Evolutionary conservation across 345 rosid species (phyloP).

Genomic region (Pelargonium nanum): DNA sequence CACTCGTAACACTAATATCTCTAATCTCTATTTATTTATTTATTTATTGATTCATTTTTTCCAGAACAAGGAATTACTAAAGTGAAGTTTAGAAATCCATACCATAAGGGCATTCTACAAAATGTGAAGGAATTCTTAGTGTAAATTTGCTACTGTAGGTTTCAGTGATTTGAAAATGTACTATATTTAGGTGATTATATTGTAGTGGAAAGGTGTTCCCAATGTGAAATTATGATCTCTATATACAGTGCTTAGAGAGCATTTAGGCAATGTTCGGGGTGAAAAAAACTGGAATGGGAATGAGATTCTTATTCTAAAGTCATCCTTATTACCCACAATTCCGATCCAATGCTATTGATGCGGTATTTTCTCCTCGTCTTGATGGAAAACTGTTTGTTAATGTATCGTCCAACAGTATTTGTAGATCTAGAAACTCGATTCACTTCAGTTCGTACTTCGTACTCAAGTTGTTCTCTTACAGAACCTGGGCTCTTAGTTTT

Average conservation of each 20-base stretch:
- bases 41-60: conserved; percentile 5
- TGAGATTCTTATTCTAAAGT: too few species aligned
- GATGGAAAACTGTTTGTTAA: too few species aligned
- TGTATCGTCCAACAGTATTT: too few species aligned
- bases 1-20: background rate
- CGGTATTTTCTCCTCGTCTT: too few species aligned
- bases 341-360: too few species aligned
- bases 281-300: background rate
- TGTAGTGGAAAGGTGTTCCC: background rate
- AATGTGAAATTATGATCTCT: background rate
- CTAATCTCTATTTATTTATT: background rate
- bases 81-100: conserved; percentile 34
- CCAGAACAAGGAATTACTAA: conserved; percentile 23
- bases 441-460: too few species aligned
- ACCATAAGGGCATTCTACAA: conserved; percentile 35
- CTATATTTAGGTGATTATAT: background rate
- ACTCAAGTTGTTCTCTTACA: too few species aligned
- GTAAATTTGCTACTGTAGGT: background rate
- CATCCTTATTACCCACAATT: too few species aligned
- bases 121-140: conserved; percentile 33
- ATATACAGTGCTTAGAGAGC: too few species aligned
- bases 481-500: too few species aligned
- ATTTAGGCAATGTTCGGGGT: too few species aligned
- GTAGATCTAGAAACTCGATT: too few species aligned
- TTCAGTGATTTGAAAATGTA: background rate